Percentiles rank a stretch among this genome's conserved stretches.
phyloP scores from a whole-genome alignment of 257 asterid genomes.

The Penstemon eatonii region DNA sequence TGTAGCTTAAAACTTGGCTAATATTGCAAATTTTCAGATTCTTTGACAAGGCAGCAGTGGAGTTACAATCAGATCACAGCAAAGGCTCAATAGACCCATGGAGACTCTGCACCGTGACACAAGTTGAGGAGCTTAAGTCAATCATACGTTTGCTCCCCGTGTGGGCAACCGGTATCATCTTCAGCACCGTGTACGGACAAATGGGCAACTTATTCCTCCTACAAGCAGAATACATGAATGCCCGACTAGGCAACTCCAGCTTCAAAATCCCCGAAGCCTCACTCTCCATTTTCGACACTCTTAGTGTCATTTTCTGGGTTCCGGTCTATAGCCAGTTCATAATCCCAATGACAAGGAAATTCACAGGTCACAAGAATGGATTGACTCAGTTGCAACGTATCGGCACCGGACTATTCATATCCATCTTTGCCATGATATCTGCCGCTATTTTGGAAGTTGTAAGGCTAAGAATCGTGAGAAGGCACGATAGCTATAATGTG shows the following conservation, averaged over 20 bases:
- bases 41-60: constrained; percentile 70
- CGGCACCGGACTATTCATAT: constrained; percentile 49
- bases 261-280: constrained; percentile 68
- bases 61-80: constrained; percentile 34
- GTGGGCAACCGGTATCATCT: constrained; percentile 71
- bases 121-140: constrained; percentile 67
- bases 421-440: constrained; percentile 46
- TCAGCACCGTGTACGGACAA: constrained; percentile 55
- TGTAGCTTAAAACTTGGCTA: not conserved
- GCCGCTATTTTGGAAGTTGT: constrained; percentile 45
- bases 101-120: constrained; percentile 74
- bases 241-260: constrained; percentile 42
- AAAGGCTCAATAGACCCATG: constrained; percentile 40
- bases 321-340: constrained; percentile 49
- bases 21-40: constrained; percentile 38
- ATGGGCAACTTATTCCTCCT: constrained; percentile 59
- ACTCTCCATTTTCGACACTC: constrained; percentile 57
- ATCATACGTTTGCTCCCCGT: constrained; percentile 56
- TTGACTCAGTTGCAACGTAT: constrained; percentile 49
- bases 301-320: constrained; percentile 68
- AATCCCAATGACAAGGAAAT: constrained; percentile 42
- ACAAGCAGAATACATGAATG: constrained; percentile 60
- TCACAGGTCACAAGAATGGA: constrained; percentile 56
- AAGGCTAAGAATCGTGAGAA: constrained; percentile 37
- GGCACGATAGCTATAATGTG: constrained; percentile 34